Conservation (phyloP, 768 basidiomycete genomes). For the Mrakia gelida region DNA sequence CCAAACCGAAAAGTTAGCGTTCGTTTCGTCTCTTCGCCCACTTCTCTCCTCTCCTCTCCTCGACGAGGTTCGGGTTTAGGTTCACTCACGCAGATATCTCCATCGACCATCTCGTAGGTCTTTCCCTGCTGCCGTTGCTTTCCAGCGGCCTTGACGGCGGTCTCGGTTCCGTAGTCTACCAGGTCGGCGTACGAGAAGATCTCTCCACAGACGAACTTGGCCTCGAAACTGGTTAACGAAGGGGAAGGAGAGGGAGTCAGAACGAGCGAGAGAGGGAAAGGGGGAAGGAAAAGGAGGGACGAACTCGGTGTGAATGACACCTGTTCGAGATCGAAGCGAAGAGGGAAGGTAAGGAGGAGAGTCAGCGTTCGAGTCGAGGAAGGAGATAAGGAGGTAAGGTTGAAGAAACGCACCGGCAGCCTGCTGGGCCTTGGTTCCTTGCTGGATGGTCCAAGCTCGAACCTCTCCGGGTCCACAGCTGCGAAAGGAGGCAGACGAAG, state of each 20-base stretch:
- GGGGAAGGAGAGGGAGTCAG: constrained; percentile 16
- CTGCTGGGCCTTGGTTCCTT: constrained; percentile 89
- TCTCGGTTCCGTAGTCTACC: constrained; percentile 83
- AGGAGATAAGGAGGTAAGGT: background rate
- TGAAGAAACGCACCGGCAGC: constrained; percentile 85
- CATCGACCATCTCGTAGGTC: constrained; percentile 62
- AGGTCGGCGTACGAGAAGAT: constrained; percentile 56
- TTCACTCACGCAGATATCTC: constrained; percentile 23
- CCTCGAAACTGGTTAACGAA: constrained; percentile 68
- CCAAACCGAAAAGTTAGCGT: too few species aligned
- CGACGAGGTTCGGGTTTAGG: too few species aligned
- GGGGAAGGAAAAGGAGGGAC: background rate
- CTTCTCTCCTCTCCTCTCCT: too few species aligned
- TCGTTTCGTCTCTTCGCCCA: too few species aligned
- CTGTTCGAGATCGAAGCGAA: background rate
- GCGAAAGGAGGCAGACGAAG: background rate
- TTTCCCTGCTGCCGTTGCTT: constrained; percentile 95
- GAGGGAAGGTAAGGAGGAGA: background rate
- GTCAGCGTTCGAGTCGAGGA: background rate
- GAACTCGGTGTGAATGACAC: constrained; percentile 25
- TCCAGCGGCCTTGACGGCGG: constrained; percentile 85
- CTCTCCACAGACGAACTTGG: constrained; percentile 53
- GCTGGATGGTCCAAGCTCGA: constrained; percentile 94
- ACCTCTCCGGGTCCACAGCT: constrained; percentile 80
- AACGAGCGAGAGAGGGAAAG: background rate